These are phyloP conservation scores for Erodium texanum DNA, from an alignment of 441 rosid genomes.

Conservation along the genomic window DNA sequence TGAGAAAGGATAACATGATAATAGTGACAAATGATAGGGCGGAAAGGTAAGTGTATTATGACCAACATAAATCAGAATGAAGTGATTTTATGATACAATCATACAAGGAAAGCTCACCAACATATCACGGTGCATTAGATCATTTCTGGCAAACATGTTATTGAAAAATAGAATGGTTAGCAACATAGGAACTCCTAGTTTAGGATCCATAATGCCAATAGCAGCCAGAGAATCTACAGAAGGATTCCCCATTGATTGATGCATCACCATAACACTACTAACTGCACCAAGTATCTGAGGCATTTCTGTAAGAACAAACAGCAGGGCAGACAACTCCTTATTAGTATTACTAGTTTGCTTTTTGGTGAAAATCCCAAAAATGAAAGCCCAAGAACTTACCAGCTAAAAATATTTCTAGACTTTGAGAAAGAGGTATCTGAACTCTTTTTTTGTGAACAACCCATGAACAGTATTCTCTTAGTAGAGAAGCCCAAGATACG, in stretches of 20 bases:
- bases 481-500: constrained; percentile 54
- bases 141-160: constrained; percentile 56
- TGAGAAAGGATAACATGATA: constrained; percentile 9
- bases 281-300: constrained; percentile 55
- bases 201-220: constrained; percentile 53
- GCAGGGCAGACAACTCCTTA: not conserved
- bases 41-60: constrained; percentile 12
- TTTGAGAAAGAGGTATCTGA: constrained; percentile 32
- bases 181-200: constrained; percentile 66
- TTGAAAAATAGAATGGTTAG: constrained; percentile 63
- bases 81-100: constrained; percentile 12
- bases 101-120: constrained; percentile 44
- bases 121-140: constrained; percentile 29
- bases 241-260: constrained; percentile 46
- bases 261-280: constrained; percentile 60
- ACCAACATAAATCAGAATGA: constrained; percentile 13
- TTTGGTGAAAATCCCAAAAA: not conserved
- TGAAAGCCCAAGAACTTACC: constrained; percentile 28
- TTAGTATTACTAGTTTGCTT: not conserved
- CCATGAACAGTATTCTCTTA: constrained; percentile 44
- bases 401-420: constrained; percentile 29
- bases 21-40: constrained; percentile 10
- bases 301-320: constrained; percentile 35
- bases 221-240: constrained; percentile 58
- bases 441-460: constrained; percentile 45